These are phyloP conservation scores for Hippophae rhamnoides DNA, from an alignment of 306 rosid genomes.

Conservation along the genomic window DNA sequence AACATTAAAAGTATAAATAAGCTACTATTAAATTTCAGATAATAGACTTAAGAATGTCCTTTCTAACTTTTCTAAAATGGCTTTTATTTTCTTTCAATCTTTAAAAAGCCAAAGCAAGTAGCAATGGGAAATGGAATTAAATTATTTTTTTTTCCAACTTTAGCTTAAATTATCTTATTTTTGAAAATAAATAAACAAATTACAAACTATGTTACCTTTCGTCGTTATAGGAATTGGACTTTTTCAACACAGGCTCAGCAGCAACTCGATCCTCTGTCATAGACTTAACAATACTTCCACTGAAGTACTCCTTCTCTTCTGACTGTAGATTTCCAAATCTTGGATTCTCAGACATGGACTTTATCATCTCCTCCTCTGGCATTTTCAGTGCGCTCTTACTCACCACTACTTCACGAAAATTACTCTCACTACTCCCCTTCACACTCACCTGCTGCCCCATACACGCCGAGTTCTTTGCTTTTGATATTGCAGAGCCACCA, in stretches of 20 bases:
- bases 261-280: constrained; percentile 32
- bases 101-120: no score
- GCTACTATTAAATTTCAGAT: no score
- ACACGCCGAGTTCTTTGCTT: constrained; percentile 17
- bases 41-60: no score
- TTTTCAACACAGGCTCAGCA: constrained; percentile 32
- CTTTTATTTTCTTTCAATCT: no score
- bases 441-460: neutral
- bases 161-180: no score
- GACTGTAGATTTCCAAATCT: constrained; percentile 59
- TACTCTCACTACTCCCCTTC: constrained; percentile 13
- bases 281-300: constrained; percentile 71
- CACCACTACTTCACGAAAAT: constrained; percentile 26
- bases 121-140: no score
- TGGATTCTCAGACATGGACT: constrained; percentile 62
- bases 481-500: constrained; percentile 41
- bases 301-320: constrained; percentile 83
- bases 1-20: no score
- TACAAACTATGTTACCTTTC: constrained; percentile 36
- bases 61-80: no score
- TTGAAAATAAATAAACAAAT: no score
- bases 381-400: constrained; percentile 19
- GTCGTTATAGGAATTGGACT: constrained; percentile 64
- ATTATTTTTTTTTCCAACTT: no score
- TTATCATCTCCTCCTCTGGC: constrained; percentile 39